Evolutionary conservation across 345 rosid species (phyloP).

Genomic region (Schrenkiella parvula): DNA sequence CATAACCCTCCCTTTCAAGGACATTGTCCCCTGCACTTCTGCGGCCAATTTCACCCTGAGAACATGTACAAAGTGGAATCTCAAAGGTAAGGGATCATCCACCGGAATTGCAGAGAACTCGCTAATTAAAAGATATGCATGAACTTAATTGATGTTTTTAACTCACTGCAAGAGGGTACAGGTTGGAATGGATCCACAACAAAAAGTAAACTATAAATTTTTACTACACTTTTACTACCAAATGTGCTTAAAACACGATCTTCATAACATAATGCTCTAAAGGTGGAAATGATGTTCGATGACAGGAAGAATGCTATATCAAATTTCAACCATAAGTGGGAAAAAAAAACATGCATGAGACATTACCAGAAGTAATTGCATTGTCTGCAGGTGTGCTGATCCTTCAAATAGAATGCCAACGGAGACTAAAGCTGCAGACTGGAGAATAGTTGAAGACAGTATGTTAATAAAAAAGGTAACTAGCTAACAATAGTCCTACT

Average conservation of each 20-base stretch:
- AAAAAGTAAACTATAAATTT: background rate
- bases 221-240: background rate
- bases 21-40: slow-evolving; percentile 98
- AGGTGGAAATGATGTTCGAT: slow-evolving; percentile 1
- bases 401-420: slow-evolving; percentile 94
- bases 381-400: slow-evolving; percentile 83
- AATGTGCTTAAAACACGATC: slow-evolving; percentile 9
- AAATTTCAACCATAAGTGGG: slow-evolving; percentile 2
- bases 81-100: slow-evolving; percentile 14
- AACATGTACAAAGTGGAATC: slow-evolving; percentile 25
- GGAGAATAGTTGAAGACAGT: slow-evolving; percentile 32
- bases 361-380: slow-evolving; percentile 80
- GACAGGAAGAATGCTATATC: slow-evolving; percentile 4
- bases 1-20: slow-evolving; percentile 99
- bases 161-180: background rate
- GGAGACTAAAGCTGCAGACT: slow-evolving; percentile 93
- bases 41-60: slow-evolving; percentile 90
- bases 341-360: background rate
- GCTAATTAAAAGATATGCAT: background rate
- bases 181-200: background rate
- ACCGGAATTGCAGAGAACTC: background rate
- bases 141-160: slow-evolving; percentile 1
- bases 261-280: background rate
- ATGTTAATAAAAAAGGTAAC: slow-evolving; percentile 11
- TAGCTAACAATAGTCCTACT: background rate